phyloP scores from a whole-genome alignment of 164 flowering plant species.

The Kingdonia uniflora region DNA sequence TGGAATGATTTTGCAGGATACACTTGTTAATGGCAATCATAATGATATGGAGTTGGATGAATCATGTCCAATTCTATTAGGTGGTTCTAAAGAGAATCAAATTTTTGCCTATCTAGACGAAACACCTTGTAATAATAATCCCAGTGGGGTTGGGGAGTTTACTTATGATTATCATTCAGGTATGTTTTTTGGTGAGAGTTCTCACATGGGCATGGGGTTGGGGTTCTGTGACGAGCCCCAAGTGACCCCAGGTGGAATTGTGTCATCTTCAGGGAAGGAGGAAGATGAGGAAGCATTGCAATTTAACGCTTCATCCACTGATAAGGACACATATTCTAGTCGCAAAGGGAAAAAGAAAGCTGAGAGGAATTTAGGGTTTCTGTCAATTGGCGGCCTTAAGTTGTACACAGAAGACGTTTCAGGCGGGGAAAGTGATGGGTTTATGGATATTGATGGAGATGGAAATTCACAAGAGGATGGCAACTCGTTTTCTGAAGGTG shows the following conservation, averaged over 20 bases:
- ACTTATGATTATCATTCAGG: constrained; percentile 38
- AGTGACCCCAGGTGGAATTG: constrained; percentile 19
- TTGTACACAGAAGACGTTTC: constrained; percentile 70
- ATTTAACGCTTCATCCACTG: constrained; percentile 6
- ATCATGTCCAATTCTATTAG: constrained; percentile 26
- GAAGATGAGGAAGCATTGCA: constrained; percentile 15
- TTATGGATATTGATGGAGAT: constrained; percentile 21
- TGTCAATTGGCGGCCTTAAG: constrained; percentile 69
- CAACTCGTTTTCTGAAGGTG: constrained; percentile 21
- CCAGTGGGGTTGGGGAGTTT: constrained; percentile 14
- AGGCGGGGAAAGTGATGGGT: constrained; percentile 37
- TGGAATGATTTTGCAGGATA: constrained; percentile 2
- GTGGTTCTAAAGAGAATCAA: constrained; percentile 25
- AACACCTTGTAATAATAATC: constrained; percentile 21
- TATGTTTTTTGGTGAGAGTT: constrained; percentile 36
- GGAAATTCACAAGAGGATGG: constrained; percentile 24
- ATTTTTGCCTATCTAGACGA: constrained; percentile 46
- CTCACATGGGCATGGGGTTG: constrained; percentile 52
- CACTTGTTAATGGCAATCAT: constrained; percentile 1
- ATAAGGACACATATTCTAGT: no score
- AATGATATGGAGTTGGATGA: constrained; percentile 14
- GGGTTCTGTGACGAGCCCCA: constrained; percentile 50
- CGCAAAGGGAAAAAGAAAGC: not conserved
- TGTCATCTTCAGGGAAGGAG: constrained; percentile 20
- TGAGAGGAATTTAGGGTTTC: constrained; percentile 52